Conservation (phyloP, 2,329 filamentous ascomycete species). For the Diaporthe sp. region DNA sequence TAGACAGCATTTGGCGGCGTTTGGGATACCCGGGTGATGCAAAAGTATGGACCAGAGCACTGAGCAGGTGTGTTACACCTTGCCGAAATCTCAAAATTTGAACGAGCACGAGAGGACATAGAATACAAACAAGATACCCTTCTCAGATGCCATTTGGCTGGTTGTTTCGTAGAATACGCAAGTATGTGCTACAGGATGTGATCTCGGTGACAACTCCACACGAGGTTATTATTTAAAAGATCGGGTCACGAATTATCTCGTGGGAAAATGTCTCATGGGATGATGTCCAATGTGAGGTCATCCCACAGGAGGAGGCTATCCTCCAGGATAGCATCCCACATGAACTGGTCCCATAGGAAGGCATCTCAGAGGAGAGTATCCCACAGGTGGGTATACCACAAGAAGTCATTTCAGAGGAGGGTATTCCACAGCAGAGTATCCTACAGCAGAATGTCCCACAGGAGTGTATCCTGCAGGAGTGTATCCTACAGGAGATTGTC, state of each 20-base stretch:
- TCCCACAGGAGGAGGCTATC: neutral
- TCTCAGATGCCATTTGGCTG: too few species aligned
- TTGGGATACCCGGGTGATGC: conserved; percentile 27
- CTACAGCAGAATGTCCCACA: too few species aligned
- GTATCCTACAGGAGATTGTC: too few species aligned
- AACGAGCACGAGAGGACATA: neutral
- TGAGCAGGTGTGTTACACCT: neutral
- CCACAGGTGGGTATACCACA: neutral
- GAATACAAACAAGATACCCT: neutral
- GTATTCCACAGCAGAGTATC: too few species aligned
- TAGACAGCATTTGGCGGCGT: conserved; percentile 25
- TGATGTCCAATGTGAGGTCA: neutral
- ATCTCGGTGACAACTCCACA: neutral
- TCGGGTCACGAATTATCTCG: neutral
- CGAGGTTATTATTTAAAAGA: neutral
- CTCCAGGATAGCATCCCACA: too few species aligned
- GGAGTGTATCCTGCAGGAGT: neutral
- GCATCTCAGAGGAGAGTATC: neutral
- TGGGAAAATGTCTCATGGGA: neutral
- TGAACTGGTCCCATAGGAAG: too few species aligned
- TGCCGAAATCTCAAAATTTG: neutral
- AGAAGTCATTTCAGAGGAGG: too few species aligned
- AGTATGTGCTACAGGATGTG: neutral
- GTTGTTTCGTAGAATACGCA: neutral
- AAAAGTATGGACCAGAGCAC: neutral